A percentile compares a stretch with the other conserved stretches of the same genome.
Evolutionary conservation across 306 rosid species (phyloP).

Genomic region (Neltuma alba): DNA sequence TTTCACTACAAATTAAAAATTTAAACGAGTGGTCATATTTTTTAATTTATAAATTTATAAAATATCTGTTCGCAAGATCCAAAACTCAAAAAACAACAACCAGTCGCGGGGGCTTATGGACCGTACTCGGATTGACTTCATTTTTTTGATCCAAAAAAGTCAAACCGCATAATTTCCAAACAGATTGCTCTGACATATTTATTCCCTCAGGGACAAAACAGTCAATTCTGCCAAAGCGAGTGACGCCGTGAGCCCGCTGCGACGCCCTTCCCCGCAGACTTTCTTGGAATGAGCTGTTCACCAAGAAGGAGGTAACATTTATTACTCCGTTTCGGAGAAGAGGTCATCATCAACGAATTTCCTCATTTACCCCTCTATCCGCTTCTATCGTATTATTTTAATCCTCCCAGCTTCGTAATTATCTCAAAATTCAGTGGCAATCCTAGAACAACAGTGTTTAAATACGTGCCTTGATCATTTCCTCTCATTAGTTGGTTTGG

Average conservation of each 20-base stretch:
- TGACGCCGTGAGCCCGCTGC: background rate
- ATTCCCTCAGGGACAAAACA: background rate
- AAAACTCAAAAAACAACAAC: background rate
- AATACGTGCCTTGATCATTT: background rate
- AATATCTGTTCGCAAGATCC: background rate
- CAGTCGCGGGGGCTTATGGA: background rate
- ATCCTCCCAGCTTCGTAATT: background rate
- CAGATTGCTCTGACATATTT: background rate
- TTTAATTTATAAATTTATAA: background rate
- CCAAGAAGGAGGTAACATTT: background rate
- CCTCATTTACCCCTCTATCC: background rate
- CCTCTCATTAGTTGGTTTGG: background rate
- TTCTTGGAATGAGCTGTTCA: conserved; percentile 21
- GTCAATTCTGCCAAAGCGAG: conserved; percentile 41
- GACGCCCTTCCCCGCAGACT: conserved; percentile 8
- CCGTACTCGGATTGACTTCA: background rate
- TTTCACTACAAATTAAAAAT: background rate
- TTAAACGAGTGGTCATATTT: background rate
- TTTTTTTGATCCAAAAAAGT: conserved; percentile 3
- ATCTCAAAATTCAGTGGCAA: conserved; percentile 12
- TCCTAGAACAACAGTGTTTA: background rate
- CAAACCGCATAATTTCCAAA: background rate
- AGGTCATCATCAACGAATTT: background rate
- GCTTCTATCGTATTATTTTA: no score
- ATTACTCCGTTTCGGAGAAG: background rate